Conservation (phyloP, 495 filamentous ascomycete genomes). For the Xylaria acuta region DNA sequence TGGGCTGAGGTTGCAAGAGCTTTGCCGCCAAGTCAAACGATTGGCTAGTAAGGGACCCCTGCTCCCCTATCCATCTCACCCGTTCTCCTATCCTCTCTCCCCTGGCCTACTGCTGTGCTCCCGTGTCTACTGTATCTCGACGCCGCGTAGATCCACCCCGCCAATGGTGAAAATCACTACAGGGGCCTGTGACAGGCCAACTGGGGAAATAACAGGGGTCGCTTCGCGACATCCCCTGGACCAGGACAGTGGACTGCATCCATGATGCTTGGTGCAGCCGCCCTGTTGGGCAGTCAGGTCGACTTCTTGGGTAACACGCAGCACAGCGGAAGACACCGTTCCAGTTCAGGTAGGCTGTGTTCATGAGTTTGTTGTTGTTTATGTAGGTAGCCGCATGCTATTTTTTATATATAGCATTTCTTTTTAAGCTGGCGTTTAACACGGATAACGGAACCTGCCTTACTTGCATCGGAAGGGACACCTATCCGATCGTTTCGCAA, state of each 20-base stretch:
- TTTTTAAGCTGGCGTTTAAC: background rate
- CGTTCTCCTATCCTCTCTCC: conserved; percentile 4
- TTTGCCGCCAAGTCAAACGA: conserved; percentile 30
- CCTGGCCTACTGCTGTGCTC: background rate
- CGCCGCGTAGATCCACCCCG: conserved; percentile 35
- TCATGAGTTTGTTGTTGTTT: background rate
- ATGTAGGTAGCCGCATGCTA: background rate
- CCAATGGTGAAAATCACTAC: conserved; percentile 30
- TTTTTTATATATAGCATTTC: conserved; percentile 20
- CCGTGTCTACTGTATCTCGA: conserved; percentile 9
- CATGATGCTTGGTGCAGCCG: background rate
- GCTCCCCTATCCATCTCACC: background rate
- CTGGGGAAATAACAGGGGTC: conserved; percentile 33
- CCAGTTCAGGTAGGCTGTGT: background rate
- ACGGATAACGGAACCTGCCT: conserved; percentile 10
- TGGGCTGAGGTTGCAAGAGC: conserved; percentile 13
- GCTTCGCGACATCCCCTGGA: conserved; percentile 10
- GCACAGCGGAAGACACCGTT: background rate
- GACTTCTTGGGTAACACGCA: background rate
- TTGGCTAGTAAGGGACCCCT: conserved; percentile 13
- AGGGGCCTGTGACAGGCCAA: conserved; percentile 32
- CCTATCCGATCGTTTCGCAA: background rate
- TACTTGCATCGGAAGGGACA: conserved; percentile 4
- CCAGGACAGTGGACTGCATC: background rate
- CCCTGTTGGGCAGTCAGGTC: conserved; percentile 2